Percentiles rank a stretch among this genome's conserved stretches.
phyloP scores from a whole-genome alignment of 257 asterid species.

The Penstemon eatonii region DNA sequence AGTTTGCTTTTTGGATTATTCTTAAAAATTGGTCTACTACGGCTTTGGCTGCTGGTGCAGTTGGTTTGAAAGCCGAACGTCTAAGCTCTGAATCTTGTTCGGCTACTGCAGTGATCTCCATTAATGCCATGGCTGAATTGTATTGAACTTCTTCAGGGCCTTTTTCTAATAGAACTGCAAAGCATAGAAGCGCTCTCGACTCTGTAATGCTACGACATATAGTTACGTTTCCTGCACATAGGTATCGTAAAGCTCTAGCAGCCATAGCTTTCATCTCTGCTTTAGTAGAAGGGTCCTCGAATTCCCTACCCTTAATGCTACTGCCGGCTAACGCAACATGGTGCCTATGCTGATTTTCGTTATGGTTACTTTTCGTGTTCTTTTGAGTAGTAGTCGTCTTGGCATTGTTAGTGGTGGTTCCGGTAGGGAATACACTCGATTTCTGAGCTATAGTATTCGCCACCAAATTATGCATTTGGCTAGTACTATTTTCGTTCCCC shows the following conservation, averaged over 20 bases:
- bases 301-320: slow-evolving; percentile 55
- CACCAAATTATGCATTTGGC: slow-evolving; percentile 51
- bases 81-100: slow-evolving; percentile 54
- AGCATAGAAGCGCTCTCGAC: slow-evolving; percentile 60
- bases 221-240: slow-evolving; percentile 52
- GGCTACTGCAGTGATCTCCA: slow-evolving; percentile 75
- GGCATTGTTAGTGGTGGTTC: neutral
- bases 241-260: slow-evolving; percentile 56
- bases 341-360: slow-evolving; percentile 13
- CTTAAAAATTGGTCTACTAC: slow-evolving; percentile 67
- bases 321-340: slow-evolving; percentile 39
- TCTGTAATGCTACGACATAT: slow-evolving; percentile 59
- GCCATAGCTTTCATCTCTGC: slow-evolving; percentile 65
- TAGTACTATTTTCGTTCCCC: neutral
- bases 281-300: slow-evolving; percentile 49
- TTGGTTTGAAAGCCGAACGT: slow-evolving; percentile 71
- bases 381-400: slow-evolving; percentile 3
- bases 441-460: slow-evolving; percentile 48
- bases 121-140: slow-evolving; percentile 75
- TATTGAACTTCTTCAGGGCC: slow-evolving; percentile 59
- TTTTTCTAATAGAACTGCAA: slow-evolving; percentile 60
- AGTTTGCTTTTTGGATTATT: slow-evolving; percentile 44
- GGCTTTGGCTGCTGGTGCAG: slow-evolving; percentile 66
- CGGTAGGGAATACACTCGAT: slow-evolving; percentile 6
- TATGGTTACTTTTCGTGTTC: slow-evolving; percentile 12